phyloP scores from a whole-genome alignment of 1,139 yeast species.

The Kodamaea derodonti region DNA sequence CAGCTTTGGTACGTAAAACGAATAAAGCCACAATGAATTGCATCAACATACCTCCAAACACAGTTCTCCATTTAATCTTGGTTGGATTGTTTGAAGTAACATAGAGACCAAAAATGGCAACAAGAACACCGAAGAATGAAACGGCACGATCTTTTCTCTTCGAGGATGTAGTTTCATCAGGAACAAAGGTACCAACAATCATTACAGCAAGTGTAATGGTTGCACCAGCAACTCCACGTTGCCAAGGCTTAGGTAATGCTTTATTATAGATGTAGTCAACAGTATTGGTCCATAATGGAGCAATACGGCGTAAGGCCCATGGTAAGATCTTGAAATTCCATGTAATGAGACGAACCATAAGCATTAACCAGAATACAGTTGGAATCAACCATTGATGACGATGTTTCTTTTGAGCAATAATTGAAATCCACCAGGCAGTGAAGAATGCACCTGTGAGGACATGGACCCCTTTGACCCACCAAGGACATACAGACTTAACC shows the following conservation, averaged over 20 bases:
- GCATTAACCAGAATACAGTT: slow-evolving; percentile 51
- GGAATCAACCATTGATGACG: slow-evolving; percentile 64
- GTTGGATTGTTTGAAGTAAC: slow-evolving; percentile 45
- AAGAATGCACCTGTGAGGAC: slow-evolving; percentile 43
- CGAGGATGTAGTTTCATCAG: slow-evolving; percentile 49
- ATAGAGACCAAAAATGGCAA: slow-evolving; percentile 45
- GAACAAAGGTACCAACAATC: slow-evolving; percentile 54
- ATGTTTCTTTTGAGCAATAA: slow-evolving; percentile 49
- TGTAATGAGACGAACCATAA: slow-evolving; percentile 53
- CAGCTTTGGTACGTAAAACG: slow-evolving; percentile 57
- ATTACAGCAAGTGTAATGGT: slow-evolving; percentile 44
- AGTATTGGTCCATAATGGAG: slow-evolving; percentile 38
- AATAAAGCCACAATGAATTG: slow-evolving; percentile 61
- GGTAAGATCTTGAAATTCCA: slow-evolving; percentile 47
- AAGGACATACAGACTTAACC: slow-evolving; percentile 11
- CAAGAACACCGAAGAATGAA: slow-evolving; percentile 55
- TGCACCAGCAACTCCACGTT: slow-evolving; percentile 46
- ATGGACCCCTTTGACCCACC: slow-evolving; percentile 21
- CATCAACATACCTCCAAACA: slow-evolving; percentile 59
- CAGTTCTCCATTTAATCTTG: slow-evolving; percentile 57
- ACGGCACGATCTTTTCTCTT: slow-evolving; percentile 52
- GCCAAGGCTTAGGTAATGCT: slow-evolving; percentile 29
- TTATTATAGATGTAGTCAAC: slow-evolving; percentile 37
- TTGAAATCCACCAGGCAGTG: slow-evolving; percentile 67
- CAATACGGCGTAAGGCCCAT: slow-evolving; percentile 21